Base-by-base conservation (phyloP, 495 filamentous ascomycete species). In the Daldinia childiae region DNA sequence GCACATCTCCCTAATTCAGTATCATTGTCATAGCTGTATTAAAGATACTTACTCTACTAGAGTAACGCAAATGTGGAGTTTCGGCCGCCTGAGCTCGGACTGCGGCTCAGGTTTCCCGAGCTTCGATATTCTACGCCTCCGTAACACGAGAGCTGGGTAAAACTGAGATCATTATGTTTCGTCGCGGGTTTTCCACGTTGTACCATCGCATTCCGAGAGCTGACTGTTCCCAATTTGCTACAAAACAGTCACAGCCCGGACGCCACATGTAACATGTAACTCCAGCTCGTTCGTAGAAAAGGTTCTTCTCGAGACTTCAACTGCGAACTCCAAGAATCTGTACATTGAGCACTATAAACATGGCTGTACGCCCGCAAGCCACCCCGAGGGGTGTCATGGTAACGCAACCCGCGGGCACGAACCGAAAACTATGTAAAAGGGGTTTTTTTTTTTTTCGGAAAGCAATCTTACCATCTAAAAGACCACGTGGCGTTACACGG, bases 401-500 rank as follows among this genome's bases (percentile, higher is more conserved):
- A 29, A 11, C 29, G 19, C 24, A 32, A 57, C 24, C 21, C 26
- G 27, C 43, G 36, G 38, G 30, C 57, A 29, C 62, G 62, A 69
- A 65, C 60, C 39, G 54, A 52, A 52, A 38, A 9, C 52, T 30
- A n/a, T n/a, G n/a, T n/a, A 43, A 39, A 59, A 34, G 27, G n/a
- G n/a, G n/a, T n/a, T n/a, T n/a, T n/a, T n/a, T n/a, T n/a, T 17
- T 30, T n/a, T 54, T 30, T 30, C 50, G 29, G 19, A 6, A 55
- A 38, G 29, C 50, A 24, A 34, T 43, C 48, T 19, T 52, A 62
- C 48, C 58, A 19, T 52, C 24, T 34, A 30, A 19, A 30, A 57
- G 34, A 27, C n/a, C 70, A 73, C 70, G 70, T 73, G 70, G 70
- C 65, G 64, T 69, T 51, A 55, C 70, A 66, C 61, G 39, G 54